Conservation (phyloP, 2,329 filamentous ascomycete genomes). For the Cryphonectria japonica region DNA sequence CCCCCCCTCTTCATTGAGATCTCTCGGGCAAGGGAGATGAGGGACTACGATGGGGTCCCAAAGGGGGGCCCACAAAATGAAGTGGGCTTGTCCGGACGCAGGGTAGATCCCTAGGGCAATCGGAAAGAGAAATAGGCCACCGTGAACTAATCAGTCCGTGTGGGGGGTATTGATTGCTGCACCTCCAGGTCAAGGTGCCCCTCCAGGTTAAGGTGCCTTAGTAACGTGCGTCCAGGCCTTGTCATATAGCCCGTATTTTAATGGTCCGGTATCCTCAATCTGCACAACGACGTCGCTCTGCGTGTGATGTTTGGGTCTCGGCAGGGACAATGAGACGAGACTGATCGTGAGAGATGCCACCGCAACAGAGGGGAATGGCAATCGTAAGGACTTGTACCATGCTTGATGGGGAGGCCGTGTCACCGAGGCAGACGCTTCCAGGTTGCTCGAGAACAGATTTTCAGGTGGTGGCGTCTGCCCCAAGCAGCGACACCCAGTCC, state of each 20-base stretch:
- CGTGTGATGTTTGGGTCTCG: neutral
- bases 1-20: constrained; percentile 19
- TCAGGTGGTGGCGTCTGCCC: neutral
- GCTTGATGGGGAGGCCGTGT: neutral
- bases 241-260: constrained; percentile 8
- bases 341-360: neutral
- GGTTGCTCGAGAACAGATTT: neutral
- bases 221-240: neutral
- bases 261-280: constrained; percentile 8
- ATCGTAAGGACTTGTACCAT: neutral
- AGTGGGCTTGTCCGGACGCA: constrained; percentile 22
- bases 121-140: constrained; percentile 21
- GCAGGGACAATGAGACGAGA: neutral
- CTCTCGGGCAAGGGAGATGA: constrained; percentile 27
- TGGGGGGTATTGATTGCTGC: constrained; percentile 7
- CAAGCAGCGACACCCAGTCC: constrained; percentile 10
- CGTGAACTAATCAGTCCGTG: constrained; percentile 16
- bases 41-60: constrained; percentile 20
- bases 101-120: constrained; percentile 26
- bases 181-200: neutral
- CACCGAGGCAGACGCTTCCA: neutral
- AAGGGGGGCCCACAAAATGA: constrained; percentile 20
- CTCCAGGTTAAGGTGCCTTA: neutral
- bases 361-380: neutral
- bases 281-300: neutral